Conservation (phyloP, 768 basidiomycete genomes). For the Lyophyllum shimeji region DNA sequence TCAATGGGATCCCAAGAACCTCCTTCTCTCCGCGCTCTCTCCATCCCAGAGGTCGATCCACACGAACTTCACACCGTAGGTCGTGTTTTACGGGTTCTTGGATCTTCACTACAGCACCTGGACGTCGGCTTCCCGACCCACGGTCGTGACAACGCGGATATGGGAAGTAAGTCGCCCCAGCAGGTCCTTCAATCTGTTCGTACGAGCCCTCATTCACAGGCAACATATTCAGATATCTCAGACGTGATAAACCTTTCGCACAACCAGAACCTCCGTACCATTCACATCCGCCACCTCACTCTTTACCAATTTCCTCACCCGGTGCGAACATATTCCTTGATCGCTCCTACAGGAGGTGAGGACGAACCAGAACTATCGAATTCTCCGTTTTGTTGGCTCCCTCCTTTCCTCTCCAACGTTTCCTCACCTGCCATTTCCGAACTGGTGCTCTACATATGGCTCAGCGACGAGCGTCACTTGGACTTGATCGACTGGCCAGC, state of each 20-base stretch:
- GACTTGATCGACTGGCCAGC: constrained; percentile 30
- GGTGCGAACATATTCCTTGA: not conserved
- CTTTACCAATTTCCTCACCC: constrained; percentile 30
- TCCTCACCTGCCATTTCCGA: constrained; percentile 19
- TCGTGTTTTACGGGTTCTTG: constrained; percentile 20
- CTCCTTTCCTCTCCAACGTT: not conserved
- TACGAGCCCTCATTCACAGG: not conserved
- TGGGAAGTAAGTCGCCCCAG: not conserved
- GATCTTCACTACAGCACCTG: constrained; percentile 26
- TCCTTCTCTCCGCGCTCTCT: constrained; percentile 20
- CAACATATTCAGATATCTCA: constrained; percentile 15
- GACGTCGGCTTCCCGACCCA: constrained; percentile 29
- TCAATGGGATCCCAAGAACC: not conserved
- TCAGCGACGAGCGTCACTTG: constrained; percentile 32
- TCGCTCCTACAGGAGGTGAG: not conserved
- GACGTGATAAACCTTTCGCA: constrained; percentile 23
- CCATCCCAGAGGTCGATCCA: constrained; percentile 30
- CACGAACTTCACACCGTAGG: constrained; percentile 24
- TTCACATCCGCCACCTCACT: constrained; percentile 29
- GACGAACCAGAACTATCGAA: not conserved
- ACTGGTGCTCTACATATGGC: constrained; percentile 30
- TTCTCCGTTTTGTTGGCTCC: constrained; percentile 1
- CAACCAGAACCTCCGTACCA: constrained; percentile 23
- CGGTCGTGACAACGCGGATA: constrained; percentile 14
- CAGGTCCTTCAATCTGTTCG: not conserved